These are phyloP conservation scores for Spatholobus suberectus DNA, from an alignment of 306 rosid species.

Conservation along the genomic window DNA sequence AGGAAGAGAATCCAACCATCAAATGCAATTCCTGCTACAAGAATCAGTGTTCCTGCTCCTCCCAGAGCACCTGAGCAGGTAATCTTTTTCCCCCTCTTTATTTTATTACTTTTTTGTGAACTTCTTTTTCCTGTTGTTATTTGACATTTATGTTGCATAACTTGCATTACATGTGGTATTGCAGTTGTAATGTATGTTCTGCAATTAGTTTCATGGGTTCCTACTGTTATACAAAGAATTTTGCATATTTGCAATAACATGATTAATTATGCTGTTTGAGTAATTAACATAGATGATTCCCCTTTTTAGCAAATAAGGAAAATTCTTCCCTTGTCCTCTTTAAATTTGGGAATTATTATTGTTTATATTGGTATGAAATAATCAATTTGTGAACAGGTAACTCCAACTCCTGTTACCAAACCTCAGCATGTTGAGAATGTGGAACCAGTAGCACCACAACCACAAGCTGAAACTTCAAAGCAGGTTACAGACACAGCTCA, in stretches of 20 bases:
- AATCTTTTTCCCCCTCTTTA: slow-evolving; percentile 12
- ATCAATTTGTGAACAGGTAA: slow-evolving; percentile 54
- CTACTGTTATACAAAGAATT: background rate
- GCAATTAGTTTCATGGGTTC: slow-evolving; percentile 5
- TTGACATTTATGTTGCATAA: slow-evolving; percentile 33
- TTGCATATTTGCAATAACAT: background rate
- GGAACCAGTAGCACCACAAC: slow-evolving; percentile 55
- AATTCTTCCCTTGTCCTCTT: background rate
- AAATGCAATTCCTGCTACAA: slow-evolving; percentile 55
- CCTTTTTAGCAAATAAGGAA: background rate
- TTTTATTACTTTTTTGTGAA: slow-evolving; percentile 9
- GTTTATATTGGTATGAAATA: slow-evolving; percentile 31
- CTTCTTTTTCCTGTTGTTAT: background rate
- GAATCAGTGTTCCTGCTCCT: slow-evolving; percentile 67
- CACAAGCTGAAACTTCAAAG: slow-evolving; percentile 66
- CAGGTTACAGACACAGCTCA: slow-evolving; percentile 59
- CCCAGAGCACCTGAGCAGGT: slow-evolving; percentile 84
- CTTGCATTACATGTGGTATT: slow-evolving; percentile 11
- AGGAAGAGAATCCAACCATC: slow-evolving; percentile 68
- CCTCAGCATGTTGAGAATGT: slow-evolving; percentile 69
- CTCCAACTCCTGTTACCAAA: slow-evolving; percentile 62
- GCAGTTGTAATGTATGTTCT: background rate
- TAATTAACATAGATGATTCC: slow-evolving; percentile 25
- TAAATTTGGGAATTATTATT: slow-evolving; percentile 19
- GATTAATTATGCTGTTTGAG: slow-evolving; percentile 20